These are phyloP conservation scores for Quercus aquifolioides DNA, from an alignment of 306 rosid species.

Conservation along the genomic window DNA sequence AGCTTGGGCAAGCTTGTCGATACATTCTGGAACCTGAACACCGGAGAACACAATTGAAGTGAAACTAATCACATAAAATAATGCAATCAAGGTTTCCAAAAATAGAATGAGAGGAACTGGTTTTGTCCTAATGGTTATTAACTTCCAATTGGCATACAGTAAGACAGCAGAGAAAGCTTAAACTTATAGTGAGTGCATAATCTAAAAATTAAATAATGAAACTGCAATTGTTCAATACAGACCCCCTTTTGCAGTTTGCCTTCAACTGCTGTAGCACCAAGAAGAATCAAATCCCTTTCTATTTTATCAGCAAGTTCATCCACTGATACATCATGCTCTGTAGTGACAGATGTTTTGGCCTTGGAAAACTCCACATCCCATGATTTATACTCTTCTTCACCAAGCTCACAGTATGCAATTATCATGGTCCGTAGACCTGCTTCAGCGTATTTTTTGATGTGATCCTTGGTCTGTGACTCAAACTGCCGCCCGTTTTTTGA, in stretches of 20 bases:
- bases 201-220: background rate
- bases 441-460: conserved; percentile 68
- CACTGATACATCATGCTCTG: conserved; percentile 48
- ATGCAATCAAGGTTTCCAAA: background rate
- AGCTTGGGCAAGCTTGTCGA: conserved; percentile 61
- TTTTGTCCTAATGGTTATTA: background rate
- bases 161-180: background rate
- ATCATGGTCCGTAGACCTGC: conserved; percentile 89
- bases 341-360: conserved; percentile 61
- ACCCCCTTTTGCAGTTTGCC: conserved; percentile 90
- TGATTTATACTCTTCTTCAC: conserved; percentile 49
- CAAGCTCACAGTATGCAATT: conserved; percentile 59
- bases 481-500: conserved; percentile 58
- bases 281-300: conserved; percentile 67
- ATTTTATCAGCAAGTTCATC: conserved; percentile 62
- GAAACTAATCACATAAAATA: conserved; percentile 17
- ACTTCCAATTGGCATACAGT: conserved; percentile 2
- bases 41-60: conserved; percentile 17
- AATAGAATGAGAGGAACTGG: background rate
- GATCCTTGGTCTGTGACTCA: conserved; percentile 68
- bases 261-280: conserved; percentile 92
- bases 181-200: background rate
- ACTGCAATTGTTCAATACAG: conserved; percentile 10
- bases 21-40: conserved; percentile 85
- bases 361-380: conserved; percentile 64